Base-by-base conservation (phyloP, 177 flowering plant genomes). In the Telopea speciosissima region DNA sequence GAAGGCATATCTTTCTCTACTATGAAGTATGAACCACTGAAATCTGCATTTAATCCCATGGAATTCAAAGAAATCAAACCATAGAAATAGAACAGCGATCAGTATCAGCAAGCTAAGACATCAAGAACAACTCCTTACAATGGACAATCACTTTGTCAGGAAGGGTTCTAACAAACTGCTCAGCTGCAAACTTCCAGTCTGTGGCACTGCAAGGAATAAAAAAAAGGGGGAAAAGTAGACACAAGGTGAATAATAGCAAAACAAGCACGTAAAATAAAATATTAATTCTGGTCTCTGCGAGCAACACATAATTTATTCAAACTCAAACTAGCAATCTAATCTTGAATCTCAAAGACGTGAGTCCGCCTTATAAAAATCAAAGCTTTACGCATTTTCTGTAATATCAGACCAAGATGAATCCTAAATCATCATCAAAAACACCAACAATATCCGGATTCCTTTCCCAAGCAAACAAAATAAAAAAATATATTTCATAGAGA, bases 151-250 rank as follows among this genome's bases (percentile, higher is more conserved):
- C 91, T 88, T 88, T 90, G 81, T 91, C 91, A 24, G 93, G 93
- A 24, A 91, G 87, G 74, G 14, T 71, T 71, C 72, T 81, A 54
- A 89, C 97, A 80, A 96, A 90, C 77, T 90, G 90, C 81, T 90
- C 92, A 8, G 98, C 97, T 63, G 78, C 98, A 82, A 88, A 96
- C 77, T 85, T 91, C 98, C 98, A 96, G 76, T 96, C 97, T 19
- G 83, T 45, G n/a, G 83, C 71, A 83, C 99, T 93, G 93, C 82
- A 82, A 62, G 22, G 42, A 65, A 70, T 67, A 67, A 73, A 72
- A 60, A 74, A 3, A 70, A 82, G 42, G 61, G 68, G 67, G 66
- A 73, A 72, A 60, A 74, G 1, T 68, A 28, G 10, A 3, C 62
- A 31, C 56, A 62, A 52, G 0, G 36, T 63, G 11, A 67, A 26